Base-by-base conservation (phyloP, 1,139 yeast species). In the Kurtzmaniella quercitrusa region DNA sequence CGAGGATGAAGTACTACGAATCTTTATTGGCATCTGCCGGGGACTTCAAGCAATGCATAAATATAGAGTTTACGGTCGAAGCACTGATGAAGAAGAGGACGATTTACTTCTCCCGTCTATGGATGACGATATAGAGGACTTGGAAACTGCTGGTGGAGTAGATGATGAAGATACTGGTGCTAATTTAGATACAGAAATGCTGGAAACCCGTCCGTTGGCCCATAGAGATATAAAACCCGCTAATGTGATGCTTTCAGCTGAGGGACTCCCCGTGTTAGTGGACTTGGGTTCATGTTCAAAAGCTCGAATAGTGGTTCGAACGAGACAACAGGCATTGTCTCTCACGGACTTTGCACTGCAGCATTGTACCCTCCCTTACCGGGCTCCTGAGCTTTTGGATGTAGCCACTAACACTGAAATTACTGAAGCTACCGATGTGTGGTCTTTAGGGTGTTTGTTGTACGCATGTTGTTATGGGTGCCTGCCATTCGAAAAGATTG, bases 181-280 rank as follows among this genome's bases (percentile, higher is more conserved):
- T 6, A 23, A 41, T 14, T 46, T 52, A 19, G 65, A 66, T 2
- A 73, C 83, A 2, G 86, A 82, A 46, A 57, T 85, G 47, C 75
- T 73, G 40, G 85, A 81, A 46, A 64, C 79, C 37, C 70, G 76
- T 2, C 87, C 95, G 1, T 89, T 77, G 60, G 95, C 95, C 0
- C 97, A 90, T 60, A 69, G 90, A 48, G 96, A 90, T 59, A 65
- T 91, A 45, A 90, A 89, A 55, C 97, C 97, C 0, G 95, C 93
- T 1, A 90, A 89, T 57, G 79, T 90, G 18, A 85, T 90, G 93
- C 65, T 90, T 9, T 76, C 86, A 1, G 77, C 81, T 21, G 83
- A 81, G 47, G 89, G 89, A 0, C 61, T 77, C 8, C 95, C 95
- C 0, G 90, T 90, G 2, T 68, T 91, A 43, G 85, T 88, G 55